These are phyloP conservation scores for Spirogloea muscicola DNA, from an alignment of 139 green algal species.

Conservation along the genomic window DNA sequence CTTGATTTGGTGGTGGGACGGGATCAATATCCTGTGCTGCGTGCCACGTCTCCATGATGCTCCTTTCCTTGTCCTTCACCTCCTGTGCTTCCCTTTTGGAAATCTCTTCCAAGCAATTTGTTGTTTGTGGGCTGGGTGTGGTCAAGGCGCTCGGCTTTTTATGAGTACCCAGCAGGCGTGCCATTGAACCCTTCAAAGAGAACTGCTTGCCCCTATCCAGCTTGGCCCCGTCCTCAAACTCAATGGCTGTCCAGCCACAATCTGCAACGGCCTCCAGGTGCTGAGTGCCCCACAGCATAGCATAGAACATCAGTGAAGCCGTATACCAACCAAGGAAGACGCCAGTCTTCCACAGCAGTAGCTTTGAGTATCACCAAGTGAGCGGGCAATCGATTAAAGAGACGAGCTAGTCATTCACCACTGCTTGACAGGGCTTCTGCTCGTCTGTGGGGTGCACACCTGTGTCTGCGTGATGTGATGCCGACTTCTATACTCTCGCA, in stretches of 20 bases:
- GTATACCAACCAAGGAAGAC: neutral
- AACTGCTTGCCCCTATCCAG: conserved; percentile 1
- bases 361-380: neutral
- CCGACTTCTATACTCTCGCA: conserved; percentile 2
- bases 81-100: no score
- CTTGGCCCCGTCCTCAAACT: conserved; percentile 20
- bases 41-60: no score
- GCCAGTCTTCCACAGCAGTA: neutral
- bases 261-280: conserved; percentile 7
- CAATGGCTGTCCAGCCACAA: conserved; percentile 6
- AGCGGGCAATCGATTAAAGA: neutral
- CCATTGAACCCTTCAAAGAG: no score
- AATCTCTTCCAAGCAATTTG: no score
- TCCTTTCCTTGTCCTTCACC: no score
- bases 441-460: neutral
- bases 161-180: no score
- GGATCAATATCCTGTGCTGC: no score
- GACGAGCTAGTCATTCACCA: neutral
- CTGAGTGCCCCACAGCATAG: conserved; percentile 4
- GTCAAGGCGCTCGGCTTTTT: no score
- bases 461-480: conserved; percentile 15
- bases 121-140: no score
- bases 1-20: no score
- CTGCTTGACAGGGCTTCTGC: neutral
- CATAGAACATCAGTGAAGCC: neutral